A percentile compares a stretch with the other conserved stretches of the same genome.
Evolutionary conservation across 495 filamentous ascomycete species (phyloP).

Genomic region (Neurospora hispaniola): DNA sequence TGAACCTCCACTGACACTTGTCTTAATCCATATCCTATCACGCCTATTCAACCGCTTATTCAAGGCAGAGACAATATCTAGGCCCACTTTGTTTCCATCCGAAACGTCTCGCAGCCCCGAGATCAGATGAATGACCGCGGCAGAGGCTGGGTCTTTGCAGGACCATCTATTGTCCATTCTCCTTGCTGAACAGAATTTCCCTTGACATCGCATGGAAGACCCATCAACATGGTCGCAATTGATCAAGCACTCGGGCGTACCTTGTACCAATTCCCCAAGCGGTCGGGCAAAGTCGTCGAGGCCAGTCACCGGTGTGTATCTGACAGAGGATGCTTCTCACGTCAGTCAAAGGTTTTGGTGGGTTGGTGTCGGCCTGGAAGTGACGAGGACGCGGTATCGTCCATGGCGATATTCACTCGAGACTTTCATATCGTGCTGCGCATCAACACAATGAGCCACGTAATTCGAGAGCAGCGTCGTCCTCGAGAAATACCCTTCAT

Average conservation of each 20-base stretch:
- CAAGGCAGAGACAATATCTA: not conserved
- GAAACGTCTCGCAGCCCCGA: not conserved
- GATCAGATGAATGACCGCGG: not conserved
- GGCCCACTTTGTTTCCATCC: not conserved
- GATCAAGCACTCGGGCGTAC: not conserved
- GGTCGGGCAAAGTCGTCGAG: not conserved
- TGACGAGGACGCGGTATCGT: not conserved
- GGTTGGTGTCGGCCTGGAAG: not conserved
- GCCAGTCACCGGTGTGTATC: not conserved
- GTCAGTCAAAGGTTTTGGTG: not conserved
- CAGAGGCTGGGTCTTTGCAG: not conserved
- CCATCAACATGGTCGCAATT: not conserved
- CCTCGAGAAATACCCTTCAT: not conserved
- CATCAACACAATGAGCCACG: not conserved
- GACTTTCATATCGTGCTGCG: not conserved
- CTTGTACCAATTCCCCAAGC: not conserved
- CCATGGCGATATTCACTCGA: not conserved
- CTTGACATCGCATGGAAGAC: not conserved
- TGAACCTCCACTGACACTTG: not conserved
- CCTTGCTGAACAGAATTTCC: not conserved
- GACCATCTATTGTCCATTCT: not conserved
- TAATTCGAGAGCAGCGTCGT: not conserved
- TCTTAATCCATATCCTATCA: not conserved
- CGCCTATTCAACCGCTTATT: not conserved
- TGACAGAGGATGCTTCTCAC: not conserved